Base-by-base conservation (phyloP, 768 basidiomycete species). In the Boletellus emodensis region DNA sequence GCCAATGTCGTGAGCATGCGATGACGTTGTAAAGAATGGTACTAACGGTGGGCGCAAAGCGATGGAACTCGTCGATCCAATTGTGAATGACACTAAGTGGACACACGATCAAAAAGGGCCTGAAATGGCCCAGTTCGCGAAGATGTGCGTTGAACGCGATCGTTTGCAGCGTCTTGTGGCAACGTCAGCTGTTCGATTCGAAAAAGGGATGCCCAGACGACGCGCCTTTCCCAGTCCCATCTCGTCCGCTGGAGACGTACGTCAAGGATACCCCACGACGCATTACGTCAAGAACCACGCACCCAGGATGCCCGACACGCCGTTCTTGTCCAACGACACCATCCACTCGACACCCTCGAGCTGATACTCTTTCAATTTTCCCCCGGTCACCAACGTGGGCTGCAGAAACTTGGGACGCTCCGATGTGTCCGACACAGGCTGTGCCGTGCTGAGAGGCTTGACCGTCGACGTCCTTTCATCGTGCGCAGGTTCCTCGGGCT, bases 271-370 rank as follows among this genome's bases (percentile, higher is more conserved):
- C n/a, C n/a, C n/a, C n/a, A n/a, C n/a, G 36, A 60, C 60, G 37
- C 11, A 1, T 1, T 11, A 44, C 15, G 3, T 32, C 30, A 18
- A n/a, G 13, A 24, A 20, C 32, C 13, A 64, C 78, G 33, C 52
- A 87, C 85, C 87, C 36, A 90, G 58, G 51, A 90, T 90, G 1
- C 89, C 89, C 1, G 83, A 84, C 18, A 90, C 85, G 1, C 89
- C 89, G 58, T 92, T 93, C 67, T 88, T 80, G 64, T 91, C 85
- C 14, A 96, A 69, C 11, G 84, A 84, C 1, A 88, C 85, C 89
- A 96, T 89, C 95, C 95, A 97, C 54, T 94, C 89, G 14, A 96
- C 79, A 0, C 95, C 95, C 44, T 94, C 90, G 2, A 97, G 78
- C 64, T 99, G 95, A 64, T 96, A 97, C 32, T 85, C 79, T 62